Conservation (phyloP, 768 basidiomycete genomes). For the Scleroderma citrinum region DNA sequence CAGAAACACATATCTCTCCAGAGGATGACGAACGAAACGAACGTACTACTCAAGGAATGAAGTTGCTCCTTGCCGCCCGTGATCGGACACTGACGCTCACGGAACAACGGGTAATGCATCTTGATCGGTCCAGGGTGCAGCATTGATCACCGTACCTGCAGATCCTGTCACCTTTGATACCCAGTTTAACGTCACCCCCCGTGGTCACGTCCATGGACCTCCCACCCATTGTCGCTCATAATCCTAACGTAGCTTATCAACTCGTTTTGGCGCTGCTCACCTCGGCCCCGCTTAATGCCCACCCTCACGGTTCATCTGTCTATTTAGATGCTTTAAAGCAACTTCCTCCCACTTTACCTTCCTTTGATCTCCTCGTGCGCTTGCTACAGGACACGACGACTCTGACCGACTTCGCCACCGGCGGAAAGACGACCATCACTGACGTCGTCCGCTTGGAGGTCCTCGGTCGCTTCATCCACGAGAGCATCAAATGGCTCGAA, state of each 20-base stretch:
- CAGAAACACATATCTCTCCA: slow-evolving; percentile 26
- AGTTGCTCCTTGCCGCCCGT: slow-evolving; percentile 61
- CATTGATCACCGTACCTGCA: slow-evolving; percentile 18
- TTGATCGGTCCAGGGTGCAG: not conserved
- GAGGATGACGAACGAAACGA: slow-evolving; percentile 57
- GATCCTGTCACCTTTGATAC: slow-evolving; percentile 48
- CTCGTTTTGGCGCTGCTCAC: slow-evolving; percentile 56
- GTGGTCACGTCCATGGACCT: slow-evolving; percentile 67
- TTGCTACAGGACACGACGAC: slow-evolving; percentile 58
- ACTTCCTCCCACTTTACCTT: slow-evolving; percentile 66
- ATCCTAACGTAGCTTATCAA: slow-evolving; percentile 65
- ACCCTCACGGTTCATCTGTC: slow-evolving; percentile 33
- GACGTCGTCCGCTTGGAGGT: slow-evolving; percentile 60
- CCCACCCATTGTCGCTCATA: slow-evolving; percentile 57
- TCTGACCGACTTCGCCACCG: slow-evolving; percentile 34
- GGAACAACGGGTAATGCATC: slow-evolving; percentile 56
- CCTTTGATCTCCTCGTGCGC: slow-evolving; percentile 68
- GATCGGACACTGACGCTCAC: slow-evolving; percentile 68
- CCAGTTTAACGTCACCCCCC: slow-evolving; percentile 36
- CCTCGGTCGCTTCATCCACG: slow-evolving; percentile 67
- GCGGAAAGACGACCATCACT: slow-evolving; percentile 52
- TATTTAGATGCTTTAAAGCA: slow-evolving; percentile 60
- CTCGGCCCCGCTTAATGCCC: slow-evolving; percentile 24
- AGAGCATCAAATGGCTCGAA: slow-evolving; percentile 65
- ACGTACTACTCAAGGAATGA: slow-evolving; percentile 56